Percentiles rank a stretch among this genome's conserved stretches.
Evolutionary conservation across 768 basidiomycete genomes (phyloP).

Genomic region (Tulasnella sp.): DNA sequence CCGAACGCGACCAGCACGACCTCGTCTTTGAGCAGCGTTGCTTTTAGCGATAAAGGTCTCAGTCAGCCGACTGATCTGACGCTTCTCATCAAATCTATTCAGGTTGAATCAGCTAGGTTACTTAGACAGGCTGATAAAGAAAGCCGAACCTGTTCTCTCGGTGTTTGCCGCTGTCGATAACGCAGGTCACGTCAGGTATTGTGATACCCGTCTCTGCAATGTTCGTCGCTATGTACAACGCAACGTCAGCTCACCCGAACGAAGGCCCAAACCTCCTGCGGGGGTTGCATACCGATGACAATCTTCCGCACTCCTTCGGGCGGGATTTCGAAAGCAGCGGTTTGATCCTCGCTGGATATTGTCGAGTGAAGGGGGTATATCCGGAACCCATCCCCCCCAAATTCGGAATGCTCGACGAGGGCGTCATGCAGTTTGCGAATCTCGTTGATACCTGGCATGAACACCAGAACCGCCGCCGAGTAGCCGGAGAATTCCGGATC

Average conservation of each 20-base stretch:
- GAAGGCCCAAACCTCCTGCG: not conserved
- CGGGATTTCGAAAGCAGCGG: constrained; percentile 81
- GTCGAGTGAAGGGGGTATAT: constrained; percentile 86
- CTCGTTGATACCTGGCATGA: constrained; percentile 91
- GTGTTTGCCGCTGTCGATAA: constrained; percentile 89
- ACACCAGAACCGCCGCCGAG: constrained; percentile 77
- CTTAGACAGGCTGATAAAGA: not conserved
- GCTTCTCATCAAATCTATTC: constrained; percentile 85
- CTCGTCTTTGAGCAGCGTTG: constrained; percentile 62
- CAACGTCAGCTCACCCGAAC: not conserved
- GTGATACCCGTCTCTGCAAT: constrained; percentile 97
- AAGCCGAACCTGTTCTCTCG: constrained; percentile 70
- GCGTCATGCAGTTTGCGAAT: constrained; percentile 82
- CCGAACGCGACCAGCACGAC: constrained; percentile 16
- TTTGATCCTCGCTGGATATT: constrained; percentile 83
- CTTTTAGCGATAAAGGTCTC: constrained; percentile 88
- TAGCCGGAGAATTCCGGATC: constrained; percentile 39
- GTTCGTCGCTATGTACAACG: constrained; percentile 62
- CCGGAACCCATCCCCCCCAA: constrained; percentile 56
- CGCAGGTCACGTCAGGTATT: constrained; percentile 94
- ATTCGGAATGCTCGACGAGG: constrained; percentile 58
- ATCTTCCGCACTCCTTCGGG: constrained; percentile 77
- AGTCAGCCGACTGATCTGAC: constrained; percentile 82
- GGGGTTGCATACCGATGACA: constrained; percentile 63
- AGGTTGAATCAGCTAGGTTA: not conserved